phyloP scores from a whole-genome alignment of 2,329 filamentous ascomycete species.

The Colletotrichum ledebouriae region DNA sequence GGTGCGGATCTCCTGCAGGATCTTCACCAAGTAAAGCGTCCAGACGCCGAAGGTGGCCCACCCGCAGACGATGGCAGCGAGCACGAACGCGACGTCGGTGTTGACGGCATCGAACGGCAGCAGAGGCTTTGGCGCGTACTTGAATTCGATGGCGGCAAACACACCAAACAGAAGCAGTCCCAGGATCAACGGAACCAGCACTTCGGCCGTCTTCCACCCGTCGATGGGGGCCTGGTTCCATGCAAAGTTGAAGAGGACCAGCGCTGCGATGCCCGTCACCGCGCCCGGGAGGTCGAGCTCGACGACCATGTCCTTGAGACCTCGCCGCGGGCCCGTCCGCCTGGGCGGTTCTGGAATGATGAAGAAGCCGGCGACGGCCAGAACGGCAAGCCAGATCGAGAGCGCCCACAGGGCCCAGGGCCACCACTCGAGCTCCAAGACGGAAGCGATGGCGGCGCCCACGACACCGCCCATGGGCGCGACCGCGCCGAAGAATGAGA shows the following conservation, averaged over 20 bases:
- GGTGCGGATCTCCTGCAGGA: constrained; percentile 60
- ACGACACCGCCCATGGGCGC: constrained; percentile 61
- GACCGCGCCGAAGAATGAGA: constrained; percentile 63
- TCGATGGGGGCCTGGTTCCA: constrained; percentile 75
- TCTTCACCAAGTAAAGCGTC: constrained; percentile 65
- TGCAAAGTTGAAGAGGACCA: constrained; percentile 75
- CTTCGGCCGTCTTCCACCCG: constrained; percentile 69
- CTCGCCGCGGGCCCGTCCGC: constrained; percentile 36
- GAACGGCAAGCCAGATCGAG: constrained; percentile 51
- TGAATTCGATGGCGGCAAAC: constrained; percentile 71
- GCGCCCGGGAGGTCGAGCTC: constrained; percentile 58
- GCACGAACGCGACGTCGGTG: constrained; percentile 66
- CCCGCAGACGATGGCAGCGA: constrained; percentile 66
- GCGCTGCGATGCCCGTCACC: constrained; percentile 62
- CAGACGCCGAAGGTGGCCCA: constrained; percentile 69
- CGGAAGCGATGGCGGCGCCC: constrained; percentile 56
- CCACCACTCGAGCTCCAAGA: constrained; percentile 60
- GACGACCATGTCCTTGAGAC: constrained; percentile 43
- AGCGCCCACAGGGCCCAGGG: constrained; percentile 62
- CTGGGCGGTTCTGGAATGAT: constrained; percentile 52
- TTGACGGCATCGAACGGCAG: constrained; percentile 67
- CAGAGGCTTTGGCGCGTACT: constrained; percentile 62
- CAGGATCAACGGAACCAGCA: constrained; percentile 69
- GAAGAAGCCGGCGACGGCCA: constrained; percentile 50
- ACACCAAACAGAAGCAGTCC: constrained; percentile 65